A percentile compares a stretch with the other conserved stretches of the same genome.
Conservation (phyloP, 2,329 filamentous ascomycete species). For the Aspergillus clavatus region DNA sequence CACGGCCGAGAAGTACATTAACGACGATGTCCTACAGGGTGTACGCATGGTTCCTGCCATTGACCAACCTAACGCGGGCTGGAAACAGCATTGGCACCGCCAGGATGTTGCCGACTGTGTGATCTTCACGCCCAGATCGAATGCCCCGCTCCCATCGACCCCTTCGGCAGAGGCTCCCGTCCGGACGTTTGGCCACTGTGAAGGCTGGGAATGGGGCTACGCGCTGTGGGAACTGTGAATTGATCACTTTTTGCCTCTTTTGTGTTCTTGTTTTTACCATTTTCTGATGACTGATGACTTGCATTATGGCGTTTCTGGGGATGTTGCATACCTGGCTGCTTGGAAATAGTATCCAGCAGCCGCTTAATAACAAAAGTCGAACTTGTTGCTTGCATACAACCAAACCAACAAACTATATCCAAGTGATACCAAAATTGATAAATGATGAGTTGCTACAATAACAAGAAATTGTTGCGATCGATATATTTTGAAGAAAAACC, state of each 20-base stretch:
- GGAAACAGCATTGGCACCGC: constrained; percentile 12
- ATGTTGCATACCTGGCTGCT: too few species aligned
- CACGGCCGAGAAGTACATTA: constrained; percentile 8
- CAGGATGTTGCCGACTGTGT: constrained; percentile 1
- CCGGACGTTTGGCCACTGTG: constrained; percentile 6
- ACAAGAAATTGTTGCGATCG: too few species aligned
- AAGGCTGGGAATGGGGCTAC: constrained; percentile 33
- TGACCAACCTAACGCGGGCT: constrained; percentile 9
- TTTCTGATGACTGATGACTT: not conserved
- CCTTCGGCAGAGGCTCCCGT: not conserved
- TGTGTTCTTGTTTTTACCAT: too few species aligned
- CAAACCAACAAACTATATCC: too few species aligned
- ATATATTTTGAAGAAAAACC: too few species aligned
- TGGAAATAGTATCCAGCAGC: too few species aligned
- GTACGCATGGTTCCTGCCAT: constrained; percentile 2
- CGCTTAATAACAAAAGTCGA: too few species aligned
- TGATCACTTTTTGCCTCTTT: too few species aligned
- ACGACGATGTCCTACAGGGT: constrained; percentile 1
- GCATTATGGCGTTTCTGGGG: not conserved
- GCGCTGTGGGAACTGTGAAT: constrained; percentile 43
- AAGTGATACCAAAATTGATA: too few species aligned
- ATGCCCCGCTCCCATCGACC: not conserved
- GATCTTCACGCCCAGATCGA: not conserved
- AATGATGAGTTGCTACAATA: too few species aligned
- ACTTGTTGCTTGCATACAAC: too few species aligned